Conservation (phyloP, 257 asterid genomes). For the Solanum commersonii region DNA sequence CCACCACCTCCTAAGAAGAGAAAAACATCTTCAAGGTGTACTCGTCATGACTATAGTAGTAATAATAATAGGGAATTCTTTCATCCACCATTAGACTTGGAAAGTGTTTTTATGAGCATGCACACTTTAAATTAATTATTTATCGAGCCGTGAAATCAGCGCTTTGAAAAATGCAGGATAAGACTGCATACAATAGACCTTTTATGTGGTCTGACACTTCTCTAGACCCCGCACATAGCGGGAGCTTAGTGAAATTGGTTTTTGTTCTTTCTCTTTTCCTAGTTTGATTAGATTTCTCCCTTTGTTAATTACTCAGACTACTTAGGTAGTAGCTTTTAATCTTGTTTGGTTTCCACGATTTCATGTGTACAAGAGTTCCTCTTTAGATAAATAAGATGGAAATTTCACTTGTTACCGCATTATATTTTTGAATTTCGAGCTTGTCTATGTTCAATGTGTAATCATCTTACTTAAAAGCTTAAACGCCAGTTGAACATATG, state of each 20-base stretch:
- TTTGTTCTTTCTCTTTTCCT: background rate
- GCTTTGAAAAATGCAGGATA: background rate
- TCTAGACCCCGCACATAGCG: background rate
- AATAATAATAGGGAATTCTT: conserved; percentile 17
- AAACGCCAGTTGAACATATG: rapidly evolving
- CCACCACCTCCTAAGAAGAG: conserved; percentile 43
- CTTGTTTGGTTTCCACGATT: background rate
- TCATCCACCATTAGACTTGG: conserved; percentile 25
- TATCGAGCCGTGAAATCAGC: background rate
- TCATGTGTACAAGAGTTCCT: background rate
- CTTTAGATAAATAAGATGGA: conserved; percentile 7
- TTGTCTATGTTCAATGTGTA: background rate
- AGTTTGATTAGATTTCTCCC: background rate
- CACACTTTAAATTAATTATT: background rate
- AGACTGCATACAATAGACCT: background rate
- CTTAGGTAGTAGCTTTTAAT: background rate
- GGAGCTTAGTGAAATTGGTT: background rate
- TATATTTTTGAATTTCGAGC: background rate
- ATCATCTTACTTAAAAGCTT: background rate
- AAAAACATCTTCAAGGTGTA: conserved; percentile 22
- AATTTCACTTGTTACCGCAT: background rate
- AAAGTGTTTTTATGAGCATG: conserved; percentile 14
- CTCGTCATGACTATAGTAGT: background rate
- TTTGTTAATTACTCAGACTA: background rate
- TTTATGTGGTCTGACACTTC: background rate